Conservation (phyloP, 2,329 filamentous ascomycete genomes). For the Microcera coccophila region DNA sequence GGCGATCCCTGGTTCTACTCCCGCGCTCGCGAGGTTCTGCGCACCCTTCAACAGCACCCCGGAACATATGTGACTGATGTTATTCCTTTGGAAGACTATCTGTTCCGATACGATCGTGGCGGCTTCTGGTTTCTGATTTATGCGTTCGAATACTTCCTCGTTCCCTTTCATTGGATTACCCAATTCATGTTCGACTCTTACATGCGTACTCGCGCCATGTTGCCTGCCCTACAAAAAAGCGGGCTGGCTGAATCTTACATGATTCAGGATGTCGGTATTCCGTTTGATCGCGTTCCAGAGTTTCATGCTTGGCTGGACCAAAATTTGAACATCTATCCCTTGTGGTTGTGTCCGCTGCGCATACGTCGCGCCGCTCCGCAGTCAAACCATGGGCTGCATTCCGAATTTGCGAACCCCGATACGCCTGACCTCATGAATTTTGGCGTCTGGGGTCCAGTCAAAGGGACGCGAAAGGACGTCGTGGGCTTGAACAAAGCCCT, state of each 20-base stretch:
- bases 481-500: constrained; percentile 55
- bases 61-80: constrained; percentile 42
- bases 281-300: constrained; percentile 39
- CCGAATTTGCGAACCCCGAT: constrained; percentile 40
- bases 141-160: constrained; percentile 61
- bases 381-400: constrained; percentile 45
- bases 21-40: constrained; percentile 44
- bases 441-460: constrained; percentile 57
- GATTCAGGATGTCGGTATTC: constrained; percentile 60
- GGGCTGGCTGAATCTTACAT: constrained; percentile 58
- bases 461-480: constrained; percentile 41
- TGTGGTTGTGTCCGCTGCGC: constrained; percentile 55
- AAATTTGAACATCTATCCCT: constrained; percentile 47
- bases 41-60: background rate
- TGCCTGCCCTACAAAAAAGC: constrained; percentile 60
- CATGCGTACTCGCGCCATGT: constrained; percentile 61
- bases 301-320: constrained; percentile 48
- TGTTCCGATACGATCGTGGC: constrained; percentile 68
- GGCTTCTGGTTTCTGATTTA: constrained; percentile 64
- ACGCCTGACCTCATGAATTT: constrained; percentile 53
- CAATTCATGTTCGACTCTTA: constrained; percentile 59
- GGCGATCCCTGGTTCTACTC: constrained; percentile 72
- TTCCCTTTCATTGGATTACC: constrained; percentile 62
- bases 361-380: constrained; percentile 40
- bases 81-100: constrained; percentile 61